Percentiles rank a stretch among this genome's conserved stretches.
Evolutionary conservation across 257 asterid genomes (phyloP).

Genomic region (Paraleonurus japonicus): DNA sequence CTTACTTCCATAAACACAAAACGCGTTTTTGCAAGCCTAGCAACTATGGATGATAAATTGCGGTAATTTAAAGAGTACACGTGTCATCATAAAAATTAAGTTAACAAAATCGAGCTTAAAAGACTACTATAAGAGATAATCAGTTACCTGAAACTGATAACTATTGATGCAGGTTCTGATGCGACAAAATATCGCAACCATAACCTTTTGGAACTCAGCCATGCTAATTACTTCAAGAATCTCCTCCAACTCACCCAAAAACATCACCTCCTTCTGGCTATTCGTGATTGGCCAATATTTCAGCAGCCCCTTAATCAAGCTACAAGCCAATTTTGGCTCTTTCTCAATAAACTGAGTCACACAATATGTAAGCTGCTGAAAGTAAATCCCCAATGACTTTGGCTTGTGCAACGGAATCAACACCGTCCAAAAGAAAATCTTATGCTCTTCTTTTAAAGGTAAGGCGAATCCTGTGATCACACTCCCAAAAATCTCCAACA

Average conservation of each 20-base stretch:
- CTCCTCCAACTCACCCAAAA: slow-evolving; percentile 84
- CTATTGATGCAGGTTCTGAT: slow-evolving; percentile 68
- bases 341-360: slow-evolving; percentile 72
- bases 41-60: not conserved
- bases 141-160: slow-evolving; percentile 75
- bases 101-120: not conserved
- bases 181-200: slow-evolving; percentile 77
- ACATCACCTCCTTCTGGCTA: slow-evolving; percentile 90
- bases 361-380: slow-evolving; percentile 79
- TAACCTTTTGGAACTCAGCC: slow-evolving; percentile 70
- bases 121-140: not conserved
- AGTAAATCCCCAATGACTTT: slow-evolving; percentile 68
- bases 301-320: slow-evolving; percentile 66
- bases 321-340: slow-evolving; percentile 73
- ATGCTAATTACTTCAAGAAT: slow-evolving; percentile 66
- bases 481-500: slow-evolving; percentile 88
- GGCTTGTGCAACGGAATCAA: slow-evolving; percentile 86
- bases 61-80: not conserved
- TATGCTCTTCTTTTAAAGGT: slow-evolving; percentile 90
- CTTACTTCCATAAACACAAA: not conserved
- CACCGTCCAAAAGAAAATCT: slow-evolving; percentile 60
- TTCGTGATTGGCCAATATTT: slow-evolving; percentile 83
- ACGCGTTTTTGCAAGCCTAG: slow-evolving; percentile 2
- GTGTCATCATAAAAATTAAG: slow-evolving; percentile 15
- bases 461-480: slow-evolving; percentile 85